phyloP scores from a whole-genome alignment of 2,329 filamentous ascomycete genomes.

The Calonectria hongkongensis region DNA sequence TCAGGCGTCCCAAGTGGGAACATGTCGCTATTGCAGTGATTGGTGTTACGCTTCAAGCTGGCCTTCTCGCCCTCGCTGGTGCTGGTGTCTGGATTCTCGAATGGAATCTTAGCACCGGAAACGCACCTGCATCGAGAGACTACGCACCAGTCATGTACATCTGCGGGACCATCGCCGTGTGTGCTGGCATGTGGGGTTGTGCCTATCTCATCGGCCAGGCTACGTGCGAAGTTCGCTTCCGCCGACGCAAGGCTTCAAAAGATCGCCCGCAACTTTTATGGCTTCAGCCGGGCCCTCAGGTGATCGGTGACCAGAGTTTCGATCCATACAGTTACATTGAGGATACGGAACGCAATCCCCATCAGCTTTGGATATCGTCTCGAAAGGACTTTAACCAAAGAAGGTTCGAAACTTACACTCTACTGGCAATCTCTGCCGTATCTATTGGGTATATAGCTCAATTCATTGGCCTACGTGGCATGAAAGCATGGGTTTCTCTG shows the following conservation, averaged over 20 bases:
- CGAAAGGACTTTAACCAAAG: not conserved
- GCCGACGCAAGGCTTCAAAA: not conserved
- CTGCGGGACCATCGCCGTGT: not conserved
- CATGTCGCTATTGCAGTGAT: not conserved
- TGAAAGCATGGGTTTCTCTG: not conserved
- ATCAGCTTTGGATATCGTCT: not conserved
- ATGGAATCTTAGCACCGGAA: not conserved
- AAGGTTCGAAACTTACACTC: not conserved
- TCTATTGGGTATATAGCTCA: not conserved
- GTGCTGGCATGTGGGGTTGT: not conserved
- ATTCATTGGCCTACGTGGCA: not conserved
- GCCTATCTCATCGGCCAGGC: not conserved
- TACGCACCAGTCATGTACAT: not conserved
- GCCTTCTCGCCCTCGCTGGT: not conserved
- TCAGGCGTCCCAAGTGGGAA: not conserved
- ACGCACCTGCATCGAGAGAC: not conserved
- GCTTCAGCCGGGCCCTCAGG: not conserved
- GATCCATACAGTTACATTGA: not conserved
- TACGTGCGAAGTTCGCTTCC: not conserved
- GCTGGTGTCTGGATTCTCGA: not conserved
- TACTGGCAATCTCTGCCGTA: not conserved
- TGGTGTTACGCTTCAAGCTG: not conserved
- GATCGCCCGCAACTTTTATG: not conserved
- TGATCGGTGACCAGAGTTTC: not conserved
- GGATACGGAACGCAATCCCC: not conserved